Base-by-base conservation (phyloP, 345 rosid species). In the Citrus hindsii region DNA sequence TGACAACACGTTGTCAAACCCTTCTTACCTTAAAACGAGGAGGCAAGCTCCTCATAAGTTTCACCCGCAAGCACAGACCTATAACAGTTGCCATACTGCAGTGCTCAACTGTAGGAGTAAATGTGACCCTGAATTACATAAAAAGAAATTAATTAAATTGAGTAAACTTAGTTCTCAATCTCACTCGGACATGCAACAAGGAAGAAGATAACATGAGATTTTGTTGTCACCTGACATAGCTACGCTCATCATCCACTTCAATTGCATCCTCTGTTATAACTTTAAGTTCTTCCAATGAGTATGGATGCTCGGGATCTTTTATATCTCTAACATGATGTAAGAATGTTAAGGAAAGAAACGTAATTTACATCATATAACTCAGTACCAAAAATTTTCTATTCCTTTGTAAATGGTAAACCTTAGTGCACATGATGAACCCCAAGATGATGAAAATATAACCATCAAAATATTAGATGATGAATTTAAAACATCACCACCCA, bases 281-380 rank as follows among this genome's bases (percentile, higher is more conserved):
- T 80, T 90, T 96, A n/a, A 96, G 98, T 83, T 96, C 95, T 84
- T 96, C 98, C 80, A 96, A 83, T 63, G 99, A 90, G 77, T 91
- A 89, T 55, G 99, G 99, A 82, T 90, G 97, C 83, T 97, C 98
- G 61, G 98, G 98, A 83, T 94, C 98, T 83, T 92, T 97, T 71
- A 97, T 94, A 84, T 93, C 95, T 87, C 98, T 90, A 73, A 97
- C 86, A 90, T 90, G 96, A 87, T 92, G 67, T 92, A 84, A 76
- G 74, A 89, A 72, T 40, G 80, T 87, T 75, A 90, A 91, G 90
- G 72, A 82, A 78, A 55, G 59, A 14, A 2, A 27, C 21, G 69
- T 40, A 59, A 58, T 13, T 13, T 18, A 21, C 56, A 71, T 28
- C 24, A 38, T 22, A 61, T 38, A 67, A 32, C 66, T 62, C 68